These are phyloP conservation scores for Fusarium fujikuroi DNA, from an alignment of 2,329 filamentous ascomycete species.

Conservation along the genomic window DNA sequence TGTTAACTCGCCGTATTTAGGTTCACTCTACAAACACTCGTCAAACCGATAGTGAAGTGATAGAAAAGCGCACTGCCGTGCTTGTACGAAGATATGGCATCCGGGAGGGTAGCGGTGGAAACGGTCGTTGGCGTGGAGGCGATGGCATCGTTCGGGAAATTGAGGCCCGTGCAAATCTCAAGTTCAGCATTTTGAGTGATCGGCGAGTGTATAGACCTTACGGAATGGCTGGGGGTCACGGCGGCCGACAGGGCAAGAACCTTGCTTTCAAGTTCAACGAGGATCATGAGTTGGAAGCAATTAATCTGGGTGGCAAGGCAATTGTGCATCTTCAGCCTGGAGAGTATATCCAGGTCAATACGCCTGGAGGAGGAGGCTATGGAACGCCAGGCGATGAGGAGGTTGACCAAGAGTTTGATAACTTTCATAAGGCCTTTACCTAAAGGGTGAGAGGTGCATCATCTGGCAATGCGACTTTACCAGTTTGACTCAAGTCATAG, in stretches of 20 bases:
- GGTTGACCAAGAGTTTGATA: not conserved
- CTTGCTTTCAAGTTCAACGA: slow-evolving; percentile 45
- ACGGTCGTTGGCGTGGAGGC: slow-evolving; percentile 47
- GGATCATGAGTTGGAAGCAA: slow-evolving; percentile 25
- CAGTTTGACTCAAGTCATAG: no score
- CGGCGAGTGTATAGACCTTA: slow-evolving; percentile 49
- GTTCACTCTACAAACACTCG: slow-evolving; percentile 85
- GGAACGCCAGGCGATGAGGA: not conserved
- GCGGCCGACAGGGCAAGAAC: slow-evolving; percentile 44
- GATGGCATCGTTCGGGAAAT: slow-evolving; percentile 51
- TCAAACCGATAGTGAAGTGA: slow-evolving; percentile 82
- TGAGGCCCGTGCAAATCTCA: slow-evolving; percentile 47
- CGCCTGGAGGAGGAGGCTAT: slow-evolving; percentile 50
- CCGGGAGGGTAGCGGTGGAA: slow-evolving; percentile 27
- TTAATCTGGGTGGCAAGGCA: not conserved
- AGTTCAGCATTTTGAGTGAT: slow-evolving; percentile 51
- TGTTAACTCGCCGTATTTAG: slow-evolving; percentile 10
- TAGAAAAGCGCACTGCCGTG: slow-evolving; percentile 56
- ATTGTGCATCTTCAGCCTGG: slow-evolving; percentile 41
- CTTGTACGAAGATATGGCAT: slow-evolving; percentile 48
- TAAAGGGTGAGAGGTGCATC: no score
- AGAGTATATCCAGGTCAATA: slow-evolving; percentile 51
- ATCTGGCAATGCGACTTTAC: no score
- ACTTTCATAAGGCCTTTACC: slow-evolving; percentile 10
- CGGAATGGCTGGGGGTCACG: slow-evolving; percentile 48